Base-by-base conservation (phyloP, 306 rosid genomes). In the Gastrolobium villosum region DNA sequence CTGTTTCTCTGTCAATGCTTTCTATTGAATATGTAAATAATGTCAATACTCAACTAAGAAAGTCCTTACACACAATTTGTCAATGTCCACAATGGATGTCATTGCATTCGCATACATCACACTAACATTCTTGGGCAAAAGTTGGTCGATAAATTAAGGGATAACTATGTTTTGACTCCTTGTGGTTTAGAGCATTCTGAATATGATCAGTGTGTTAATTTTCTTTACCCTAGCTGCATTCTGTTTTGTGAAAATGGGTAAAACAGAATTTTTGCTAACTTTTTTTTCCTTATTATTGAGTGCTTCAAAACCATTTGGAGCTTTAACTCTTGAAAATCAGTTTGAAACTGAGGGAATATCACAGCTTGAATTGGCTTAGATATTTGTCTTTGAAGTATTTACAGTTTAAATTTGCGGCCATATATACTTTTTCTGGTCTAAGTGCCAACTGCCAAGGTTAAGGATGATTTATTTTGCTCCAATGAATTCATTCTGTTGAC, bases 381-480 rank as follows among this genome's bases (percentile, higher is more conserved):
- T 77, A 57, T 50, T 76, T 71, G 39, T 50, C 3, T 63, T 69
- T 54, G 64, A 59, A 26, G 28, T 56, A 37, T 61, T 35, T 52
- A 62, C 64, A 14, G 3, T 35, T 43, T 43, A 39, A 70, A 44
- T 71, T 50, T 77, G 41, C 34, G 66, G 44, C 20, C 79, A 14
- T 11, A 20, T 43, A 54, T 80, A 15, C 52, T 15, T 4, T 53
- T 71, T 41, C 20, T 30, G 14, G 70, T 61, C 26, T 71, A 6
- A 79, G 59, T 62, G 73, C 61, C 46, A 52, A 67, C 8, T 82
- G 48, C 70, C 49, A 14, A 40, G 59, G 61, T 63, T 71, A 13
- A 72, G 65, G 59, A 52, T 62, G 46, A 62, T 40, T 61, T 71
- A 6, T 62, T 71, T 69, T 55, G 48, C 69, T 72, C 52, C 37